phyloP scores from a whole-genome alignment of 768 basidiomycete species.

The Fibroporia radiculosa region DNA sequence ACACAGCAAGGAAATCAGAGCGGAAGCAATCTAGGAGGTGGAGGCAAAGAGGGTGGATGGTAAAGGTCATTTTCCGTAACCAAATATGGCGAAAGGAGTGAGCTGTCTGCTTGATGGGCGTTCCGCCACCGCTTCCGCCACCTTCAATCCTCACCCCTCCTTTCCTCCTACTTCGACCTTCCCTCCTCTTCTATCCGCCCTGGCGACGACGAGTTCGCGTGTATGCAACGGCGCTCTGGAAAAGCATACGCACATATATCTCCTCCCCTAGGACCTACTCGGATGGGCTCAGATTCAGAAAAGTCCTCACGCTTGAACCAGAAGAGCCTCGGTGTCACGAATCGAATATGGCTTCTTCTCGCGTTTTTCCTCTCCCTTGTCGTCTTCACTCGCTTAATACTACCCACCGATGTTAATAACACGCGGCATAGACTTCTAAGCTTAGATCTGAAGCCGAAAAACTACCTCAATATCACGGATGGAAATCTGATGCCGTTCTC shows the following conservation, averaged over 20 bases:
- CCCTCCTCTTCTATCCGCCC: slow-evolving; percentile 4
- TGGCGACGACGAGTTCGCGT: slow-evolving; percentile 7
- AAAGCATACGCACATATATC: slow-evolving; percentile 53
- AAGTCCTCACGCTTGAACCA: slow-evolving; percentile 44
- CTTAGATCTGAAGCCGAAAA: slow-evolving; percentile 56
- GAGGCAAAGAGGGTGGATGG: background rate
- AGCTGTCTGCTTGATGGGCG: background rate
- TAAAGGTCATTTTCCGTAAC: background rate
- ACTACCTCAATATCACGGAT: slow-evolving; percentile 66
- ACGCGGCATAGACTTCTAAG: slow-evolving; percentile 20
- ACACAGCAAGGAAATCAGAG: no score
- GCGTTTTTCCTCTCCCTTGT: slow-evolving; percentile 46
- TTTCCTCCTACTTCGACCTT: slow-evolving; percentile 4
- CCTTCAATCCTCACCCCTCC: slow-evolving; percentile 5
- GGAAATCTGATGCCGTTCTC: slow-evolving; percentile 64
- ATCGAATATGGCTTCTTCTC: slow-evolving; percentile 61
- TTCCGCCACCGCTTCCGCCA: background rate
- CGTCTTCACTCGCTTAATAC: slow-evolving; percentile 47
- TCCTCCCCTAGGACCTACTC: slow-evolving; percentile 33
- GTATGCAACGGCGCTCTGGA: slow-evolving; percentile 55
- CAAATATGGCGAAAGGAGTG: background rate
- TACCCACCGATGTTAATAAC: slow-evolving; percentile 29
- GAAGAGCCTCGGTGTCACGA: slow-evolving; percentile 54
- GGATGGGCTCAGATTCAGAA: slow-evolving; percentile 39
- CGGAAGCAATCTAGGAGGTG: no score